Conservation (phyloP, 805 yeast genomes). For the Lipomyces orientalis region DNA sequence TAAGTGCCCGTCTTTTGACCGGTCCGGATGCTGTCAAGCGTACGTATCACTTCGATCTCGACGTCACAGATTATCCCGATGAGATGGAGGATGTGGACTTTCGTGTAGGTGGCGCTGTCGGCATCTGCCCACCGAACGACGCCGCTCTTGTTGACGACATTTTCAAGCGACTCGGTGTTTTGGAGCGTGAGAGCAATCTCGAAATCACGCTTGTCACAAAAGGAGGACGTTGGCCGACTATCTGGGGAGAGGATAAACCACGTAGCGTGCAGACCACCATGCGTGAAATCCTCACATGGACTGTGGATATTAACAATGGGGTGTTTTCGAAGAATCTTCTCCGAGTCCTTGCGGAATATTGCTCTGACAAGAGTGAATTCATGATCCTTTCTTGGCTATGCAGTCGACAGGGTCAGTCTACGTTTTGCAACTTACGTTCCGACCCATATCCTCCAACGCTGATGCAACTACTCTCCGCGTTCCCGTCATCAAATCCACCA, state of each 20-base stretch:
- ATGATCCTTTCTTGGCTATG: constrained; percentile 37
- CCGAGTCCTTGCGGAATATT: constrained; percentile 37
- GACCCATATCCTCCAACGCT: constrained; percentile 49
- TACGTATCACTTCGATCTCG: constrained; percentile 41
- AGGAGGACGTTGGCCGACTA: constrained; percentile 43
- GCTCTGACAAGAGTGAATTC: constrained; percentile 30
- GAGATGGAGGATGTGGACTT: constrained; percentile 41
- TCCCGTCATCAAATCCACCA: constrained; percentile 69
- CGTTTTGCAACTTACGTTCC: constrained; percentile 38
- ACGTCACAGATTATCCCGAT: constrained; percentile 40
- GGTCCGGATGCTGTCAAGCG: constrained; percentile 38
- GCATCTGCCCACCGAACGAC: constrained; percentile 41
- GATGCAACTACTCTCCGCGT: constrained; percentile 74
- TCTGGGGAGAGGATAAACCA: constrained; percentile 41
- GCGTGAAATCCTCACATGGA: constrained; percentile 40
- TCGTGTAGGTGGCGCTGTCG: constrained; percentile 43
- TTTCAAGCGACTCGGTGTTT: constrained; percentile 24
- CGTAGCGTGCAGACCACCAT: constrained; percentile 30
- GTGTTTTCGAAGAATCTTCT: constrained; percentile 37
- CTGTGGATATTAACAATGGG: constrained; percentile 39
- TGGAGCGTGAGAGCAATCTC: constrained; percentile 18
- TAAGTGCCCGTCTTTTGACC: constrained; percentile 38
- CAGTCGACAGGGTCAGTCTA: constrained; percentile 37
- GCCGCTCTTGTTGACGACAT: constrained; percentile 34
- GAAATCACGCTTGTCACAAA: constrained; percentile 30